phyloP scores from a whole-genome alignment of 2,329 filamentous ascomycete species.

The Huntiella omanensis region DNA sequence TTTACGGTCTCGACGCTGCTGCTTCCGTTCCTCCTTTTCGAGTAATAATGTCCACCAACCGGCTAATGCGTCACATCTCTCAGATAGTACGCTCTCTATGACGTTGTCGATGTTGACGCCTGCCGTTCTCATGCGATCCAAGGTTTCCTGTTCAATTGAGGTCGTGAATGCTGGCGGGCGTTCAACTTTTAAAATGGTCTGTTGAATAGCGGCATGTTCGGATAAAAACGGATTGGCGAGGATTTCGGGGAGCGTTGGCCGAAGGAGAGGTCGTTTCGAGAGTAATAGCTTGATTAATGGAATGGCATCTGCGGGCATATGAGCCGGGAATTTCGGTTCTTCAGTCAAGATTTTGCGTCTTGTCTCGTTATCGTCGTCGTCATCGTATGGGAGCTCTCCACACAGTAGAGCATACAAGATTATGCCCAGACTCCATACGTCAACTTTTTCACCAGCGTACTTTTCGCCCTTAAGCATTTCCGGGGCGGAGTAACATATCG shows the following conservation, averaged over 20 bases:
- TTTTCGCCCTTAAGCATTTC: conserved; percentile 98
- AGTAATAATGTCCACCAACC: conserved; percentile 94
- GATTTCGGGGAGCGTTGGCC: conserved; percentile 70
- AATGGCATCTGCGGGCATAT: conserved; percentile 59
- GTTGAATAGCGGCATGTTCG: conserved; percentile 73
- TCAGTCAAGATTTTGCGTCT: conserved; percentile 69
- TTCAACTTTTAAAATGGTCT: conserved; percentile 69
- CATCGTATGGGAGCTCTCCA: conserved; percentile 84
- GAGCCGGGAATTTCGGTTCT: conserved; percentile 70
- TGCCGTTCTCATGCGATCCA: conserved; percentile 82
- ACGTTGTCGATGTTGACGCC: conserved; percentile 89
- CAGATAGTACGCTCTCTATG: conserved; percentile 80
- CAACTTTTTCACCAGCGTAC: conserved; percentile 93
- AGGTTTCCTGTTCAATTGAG: conserved; percentile 68
- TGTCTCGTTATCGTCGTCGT: conserved; percentile 79
- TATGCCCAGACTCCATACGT: conserved; percentile 82
- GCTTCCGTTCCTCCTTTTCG: conserved; percentile 86
- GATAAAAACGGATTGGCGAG: conserved; percentile 72
- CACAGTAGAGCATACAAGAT: conserved; percentile 69
- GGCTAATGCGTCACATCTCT: conserved; percentile 73
- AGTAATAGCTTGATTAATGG: conserved; percentile 62
- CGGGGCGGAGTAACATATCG: conserved; percentile 90
- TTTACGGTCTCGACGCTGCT: conserved; percentile 59
- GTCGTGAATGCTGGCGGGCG: conserved; percentile 72
- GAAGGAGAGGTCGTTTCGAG: conserved; percentile 71